Base-by-base conservation (phyloP, 805 yeast species). In the Lipomyces mesembrius region DNA sequence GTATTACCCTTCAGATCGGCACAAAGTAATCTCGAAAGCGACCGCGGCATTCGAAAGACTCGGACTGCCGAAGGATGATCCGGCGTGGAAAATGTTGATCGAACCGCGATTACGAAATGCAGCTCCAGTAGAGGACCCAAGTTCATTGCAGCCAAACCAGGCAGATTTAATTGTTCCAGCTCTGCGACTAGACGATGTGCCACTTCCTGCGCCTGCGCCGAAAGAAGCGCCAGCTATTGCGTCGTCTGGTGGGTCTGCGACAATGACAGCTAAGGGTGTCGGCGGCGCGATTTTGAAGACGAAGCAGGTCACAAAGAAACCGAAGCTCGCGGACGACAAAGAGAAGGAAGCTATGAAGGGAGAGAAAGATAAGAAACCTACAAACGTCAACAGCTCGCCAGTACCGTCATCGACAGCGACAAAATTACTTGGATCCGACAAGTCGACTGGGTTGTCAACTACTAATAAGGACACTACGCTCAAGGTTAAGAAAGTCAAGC, bases 1-100 rank as follows among this genome's bases (percentile, higher is more conserved):
- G 32, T 81, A 81, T 69, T 70, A 77, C 58, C 76, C 74, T 12
- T 57, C 63, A 63, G 75, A 80, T 68, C 72, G 80, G 63, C 62
- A 69, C 9, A 63, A 66, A 37, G 78, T 78, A 14, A 71, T 76
- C 29, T 69, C 62, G n/a, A 71, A 73, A 1, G 74, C 79, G 7
- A 64, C 67, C 7, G 72, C 65, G 57, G 79, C 79, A 7, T 78
- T 69, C 58, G 76, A 72, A 55, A 64, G 76, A 7, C 73, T 77
- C 27, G 71, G 66, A 3, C 61, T 73, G 29, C 72, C 78, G 1
- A 67, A 67, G 14, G 73, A 73, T 59, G 75, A 75, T 59, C 66
- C 76, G 25, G 73, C 73, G 22, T 64, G 80, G 61, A 60, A 65
- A 57, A 66, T 62, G 29, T 66, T 78, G 46, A 64, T 74, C 14